These are phyloP conservation scores for Lactarius sp. DNA, from an alignment of 768 basidiomycete genomes.

Conservation along the genomic window DNA sequence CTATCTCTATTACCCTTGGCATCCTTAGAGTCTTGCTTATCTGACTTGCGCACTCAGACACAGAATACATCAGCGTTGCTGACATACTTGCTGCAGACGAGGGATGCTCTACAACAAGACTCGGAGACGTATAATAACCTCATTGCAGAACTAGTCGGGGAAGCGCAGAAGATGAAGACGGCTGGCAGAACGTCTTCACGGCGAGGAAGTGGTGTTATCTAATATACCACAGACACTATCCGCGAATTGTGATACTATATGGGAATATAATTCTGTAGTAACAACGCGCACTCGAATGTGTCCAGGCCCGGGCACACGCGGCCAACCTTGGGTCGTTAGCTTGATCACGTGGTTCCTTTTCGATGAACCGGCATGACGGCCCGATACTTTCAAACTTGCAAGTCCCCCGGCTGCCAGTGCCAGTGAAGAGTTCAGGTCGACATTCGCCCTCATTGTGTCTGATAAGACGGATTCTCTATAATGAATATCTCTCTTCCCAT, in stretches of 20 bases:
- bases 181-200: constrained; percentile 46
- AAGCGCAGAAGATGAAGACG: constrained; percentile 80
- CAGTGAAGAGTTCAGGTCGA: neutral
- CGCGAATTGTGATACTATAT: neutral
- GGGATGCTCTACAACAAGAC: constrained; percentile 80
- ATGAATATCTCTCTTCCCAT: constrained; percentile 90
- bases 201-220: constrained; percentile 35
- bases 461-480: neutral
- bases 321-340: too few species aligned
- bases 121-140: constrained; percentile 86
- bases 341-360: neutral
- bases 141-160: constrained; percentile 88
- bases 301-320: too few species aligned
- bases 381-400: neutral
- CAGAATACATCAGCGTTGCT: constrained; percentile 69
- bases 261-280: neutral
- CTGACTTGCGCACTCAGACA: constrained; percentile 66
- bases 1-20: constrained; percentile 66
- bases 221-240: neutral
- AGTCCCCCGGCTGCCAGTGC: too few species aligned
- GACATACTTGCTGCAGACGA: constrained; percentile 75
- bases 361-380: neutral
- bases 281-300: too few species aligned
- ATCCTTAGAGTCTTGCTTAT: constrained; percentile 59
- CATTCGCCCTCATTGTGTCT: neutral